These are phyloP conservation scores for Metrosideros polymorpha DNA, from an alignment of 441 rosid genomes.

Conservation along the genomic window DNA sequence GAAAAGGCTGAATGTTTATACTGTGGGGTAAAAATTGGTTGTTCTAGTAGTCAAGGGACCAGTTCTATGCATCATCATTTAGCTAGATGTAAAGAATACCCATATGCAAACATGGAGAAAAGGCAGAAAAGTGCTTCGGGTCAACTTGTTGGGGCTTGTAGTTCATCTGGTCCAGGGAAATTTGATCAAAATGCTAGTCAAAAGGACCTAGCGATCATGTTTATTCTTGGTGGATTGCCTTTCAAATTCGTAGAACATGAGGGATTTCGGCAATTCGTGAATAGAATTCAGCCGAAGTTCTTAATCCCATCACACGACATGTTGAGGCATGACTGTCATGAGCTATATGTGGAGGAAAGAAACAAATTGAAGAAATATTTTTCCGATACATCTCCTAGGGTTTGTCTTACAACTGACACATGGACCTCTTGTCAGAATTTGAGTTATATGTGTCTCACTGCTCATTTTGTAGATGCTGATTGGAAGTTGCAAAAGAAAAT, in stretches of 20 bases:
- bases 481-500: neutral
- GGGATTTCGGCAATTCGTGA: neutral
- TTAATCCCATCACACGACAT: neutral
- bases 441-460: neutral
- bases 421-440: neutral
- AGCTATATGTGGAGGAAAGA: neutral
- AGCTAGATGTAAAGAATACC: neutral
- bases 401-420: neutral
- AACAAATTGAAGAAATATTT: neutral
- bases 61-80: neutral
- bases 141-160: neutral
- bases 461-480: neutral
- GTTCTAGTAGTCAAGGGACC: neutral
- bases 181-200: neutral
- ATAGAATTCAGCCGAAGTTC: neutral
- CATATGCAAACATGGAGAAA: neutral
- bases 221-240: neutral
- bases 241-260: neutral
- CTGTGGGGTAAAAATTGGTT: neutral
- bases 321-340: neutral
- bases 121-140: neutral
- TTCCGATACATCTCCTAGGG: neutral
- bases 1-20: neutral
- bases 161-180: neutral
- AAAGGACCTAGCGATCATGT: neutral